Percentiles rank a stretch among this genome's conserved stretches.
phyloP scores from a whole-genome alignment of 1,284 basidiomycete genomes.

The Ganoderma meredithae region DNA sequence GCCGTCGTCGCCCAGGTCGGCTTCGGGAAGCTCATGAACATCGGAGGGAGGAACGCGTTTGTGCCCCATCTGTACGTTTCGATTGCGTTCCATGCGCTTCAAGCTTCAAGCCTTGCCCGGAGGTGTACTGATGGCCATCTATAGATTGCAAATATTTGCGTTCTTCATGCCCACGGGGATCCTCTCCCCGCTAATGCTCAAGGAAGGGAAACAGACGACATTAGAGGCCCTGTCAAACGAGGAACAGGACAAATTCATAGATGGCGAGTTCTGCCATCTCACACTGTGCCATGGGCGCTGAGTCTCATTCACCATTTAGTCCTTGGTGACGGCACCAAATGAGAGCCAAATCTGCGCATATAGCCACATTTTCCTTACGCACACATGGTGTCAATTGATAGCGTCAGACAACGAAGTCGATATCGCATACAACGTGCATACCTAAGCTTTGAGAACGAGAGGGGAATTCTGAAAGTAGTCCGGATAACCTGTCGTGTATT shows the following conservation, averaged over 20 bases:
- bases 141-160: slow-evolving; percentile 72
- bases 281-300: not conserved
- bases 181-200: slow-evolving; percentile 76
- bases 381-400: no score
- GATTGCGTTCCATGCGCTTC: not conserved
- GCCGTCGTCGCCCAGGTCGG: slow-evolving; percentile 86
- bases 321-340: not conserved
- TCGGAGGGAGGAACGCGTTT: slow-evolving; percentile 66
- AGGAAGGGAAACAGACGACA: slow-evolving; percentile 75
- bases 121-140: slow-evolving; percentile 18
- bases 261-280: slow-evolving; percentile 5
- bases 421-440: no score
- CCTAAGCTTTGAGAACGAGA: no score
- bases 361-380: no score
- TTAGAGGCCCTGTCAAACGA: slow-evolving; percentile 81
- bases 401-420: no score
- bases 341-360: not conserved
- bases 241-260: slow-evolving; percentile 68
- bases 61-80: slow-evolving; percentile 66
- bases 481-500: not conserved
- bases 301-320: not conserved
- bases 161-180: slow-evolving; percentile 85
- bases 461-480: not conserved
- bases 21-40: slow-evolving; percentile 75
- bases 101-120: no score